phyloP scores from a whole-genome alignment of 305 asterid genomes.

The Ajuga reptans region DNA sequence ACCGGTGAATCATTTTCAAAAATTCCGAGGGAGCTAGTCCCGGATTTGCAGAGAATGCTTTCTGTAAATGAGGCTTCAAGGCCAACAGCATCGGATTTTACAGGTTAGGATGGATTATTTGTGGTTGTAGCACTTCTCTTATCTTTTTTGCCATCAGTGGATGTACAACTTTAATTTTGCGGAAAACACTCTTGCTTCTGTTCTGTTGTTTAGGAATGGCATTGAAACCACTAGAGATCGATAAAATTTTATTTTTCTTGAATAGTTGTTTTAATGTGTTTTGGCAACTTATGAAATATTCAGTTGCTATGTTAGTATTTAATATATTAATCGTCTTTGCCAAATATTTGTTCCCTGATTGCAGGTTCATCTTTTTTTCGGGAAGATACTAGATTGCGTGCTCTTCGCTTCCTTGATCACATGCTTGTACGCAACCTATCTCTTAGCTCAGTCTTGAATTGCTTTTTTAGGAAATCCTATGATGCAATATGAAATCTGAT shows the following conservation, averaged over 20 bases:
- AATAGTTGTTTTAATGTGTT: neutral
- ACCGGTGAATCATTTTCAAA: constrained; percentile 70
- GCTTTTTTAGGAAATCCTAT: constrained; percentile 22
- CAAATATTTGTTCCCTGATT: constrained; percentile 20
- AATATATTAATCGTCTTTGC: constrained; percentile 9
- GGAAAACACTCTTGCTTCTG: neutral
- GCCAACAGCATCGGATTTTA: constrained; percentile 82
- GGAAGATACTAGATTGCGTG: constrained; percentile 94
- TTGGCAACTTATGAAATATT: constrained; percentile 9
- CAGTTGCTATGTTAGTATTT: neutral
- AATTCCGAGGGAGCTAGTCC: constrained; percentile 72
- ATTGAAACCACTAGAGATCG: neutral
- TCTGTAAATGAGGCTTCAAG: constrained; percentile 63
- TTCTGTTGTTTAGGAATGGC: neutral
- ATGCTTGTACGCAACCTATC: constrained; percentile 64
- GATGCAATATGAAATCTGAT: constrained; percentile 16
- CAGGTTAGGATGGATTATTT: constrained; percentile 38
- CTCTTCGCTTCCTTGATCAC: constrained; percentile 98
- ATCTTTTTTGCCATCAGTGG: constrained; percentile 6
- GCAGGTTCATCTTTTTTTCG: constrained; percentile 95
- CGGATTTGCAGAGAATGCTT: constrained; percentile 81
- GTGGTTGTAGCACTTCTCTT: constrained; percentile 1
- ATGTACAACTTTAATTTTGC: constrained; percentile 7
- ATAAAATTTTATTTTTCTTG: neutral
- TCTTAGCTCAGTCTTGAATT: constrained; percentile 24